phyloP scores from a whole-genome alignment of 2,329 filamentous ascomycete genomes.

The Botryotinia convoluta region DNA sequence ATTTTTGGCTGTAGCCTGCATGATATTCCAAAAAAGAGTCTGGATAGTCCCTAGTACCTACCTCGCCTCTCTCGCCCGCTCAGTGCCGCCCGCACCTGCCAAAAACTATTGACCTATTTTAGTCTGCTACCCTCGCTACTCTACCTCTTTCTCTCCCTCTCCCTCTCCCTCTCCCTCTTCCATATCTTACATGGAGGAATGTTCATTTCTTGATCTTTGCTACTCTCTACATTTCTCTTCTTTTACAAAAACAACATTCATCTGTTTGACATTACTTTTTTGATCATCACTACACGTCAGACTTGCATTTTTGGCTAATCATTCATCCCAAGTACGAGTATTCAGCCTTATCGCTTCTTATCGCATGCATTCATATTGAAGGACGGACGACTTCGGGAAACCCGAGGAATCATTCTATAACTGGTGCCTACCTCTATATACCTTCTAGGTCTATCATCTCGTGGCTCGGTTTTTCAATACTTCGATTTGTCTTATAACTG shows the following conservation, averaged over 20 bases:
- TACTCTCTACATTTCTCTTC: not conserved
- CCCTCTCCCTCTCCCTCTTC: not conserved
- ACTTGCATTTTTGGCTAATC: not conserved
- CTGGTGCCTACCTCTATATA: not conserved
- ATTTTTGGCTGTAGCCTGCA: not conserved
- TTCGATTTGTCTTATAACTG: not conserved
- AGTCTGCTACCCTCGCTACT: not conserved
- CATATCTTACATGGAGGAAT: not conserved
- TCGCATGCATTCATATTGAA: not conserved
- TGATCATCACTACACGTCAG: not conserved
- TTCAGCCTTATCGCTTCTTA: slow-evolving; percentile 14
- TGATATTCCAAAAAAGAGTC: not conserved
- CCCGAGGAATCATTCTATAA: not conserved
- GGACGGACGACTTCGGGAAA: not conserved
- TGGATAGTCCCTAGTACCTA: not conserved
- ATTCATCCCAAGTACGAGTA: not conserved
- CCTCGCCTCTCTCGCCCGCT: not conserved
- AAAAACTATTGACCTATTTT: not conserved
- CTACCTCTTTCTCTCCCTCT: not conserved
- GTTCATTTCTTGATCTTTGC: not conserved
- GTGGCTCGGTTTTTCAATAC: not conserved
- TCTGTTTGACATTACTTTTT: not conserved
- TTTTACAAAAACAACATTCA: not conserved
- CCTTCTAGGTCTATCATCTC: not conserved
- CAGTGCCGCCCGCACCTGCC: not conserved